A percentile compares a stretch with the other conserved stretches of the same genome.
These are phyloP conservation scores for Melanomma pulvis-pyrius DNA, from an alignment of 495 filamentous ascomycete genomes.

Conservation along the genomic window DNA sequence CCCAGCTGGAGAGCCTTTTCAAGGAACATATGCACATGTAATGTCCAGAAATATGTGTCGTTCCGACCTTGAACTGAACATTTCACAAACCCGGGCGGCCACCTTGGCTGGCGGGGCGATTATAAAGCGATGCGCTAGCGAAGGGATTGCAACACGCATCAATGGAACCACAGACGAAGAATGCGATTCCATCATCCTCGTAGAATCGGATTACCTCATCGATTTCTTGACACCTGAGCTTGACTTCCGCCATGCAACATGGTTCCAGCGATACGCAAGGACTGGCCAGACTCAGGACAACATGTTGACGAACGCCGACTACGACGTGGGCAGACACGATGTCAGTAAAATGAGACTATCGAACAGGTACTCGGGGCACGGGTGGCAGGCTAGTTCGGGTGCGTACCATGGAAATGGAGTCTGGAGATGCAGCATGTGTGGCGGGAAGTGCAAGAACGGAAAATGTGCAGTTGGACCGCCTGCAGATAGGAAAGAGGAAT, in stretches of 20 bases:
- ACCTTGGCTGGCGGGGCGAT: not conserved
- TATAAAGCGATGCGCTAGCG: not conserved
- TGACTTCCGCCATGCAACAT: not conserved
- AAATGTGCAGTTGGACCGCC: not conserved
- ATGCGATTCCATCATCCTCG: not conserved
- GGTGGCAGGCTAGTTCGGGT: not conserved
- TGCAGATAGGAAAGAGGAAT: not conserved
- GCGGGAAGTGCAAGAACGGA: not conserved
- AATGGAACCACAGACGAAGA: not conserved
- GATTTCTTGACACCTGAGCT: not conserved
- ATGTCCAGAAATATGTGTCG: not conserved
- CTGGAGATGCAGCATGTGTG: not conserved
- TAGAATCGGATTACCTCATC: constrained; percentile 3
- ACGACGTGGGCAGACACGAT: not conserved
- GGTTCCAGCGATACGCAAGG: not conserved
- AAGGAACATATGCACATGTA: too few relatives aligned
- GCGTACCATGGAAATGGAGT: not conserved
- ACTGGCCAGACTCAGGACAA: not conserved
- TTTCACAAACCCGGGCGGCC: not conserved
- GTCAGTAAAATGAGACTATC: not conserved
- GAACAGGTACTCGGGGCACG: not conserved
- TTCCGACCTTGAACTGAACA: not conserved
- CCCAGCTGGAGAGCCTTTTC: not conserved
- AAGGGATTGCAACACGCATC: not conserved
- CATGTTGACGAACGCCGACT: not conserved